A percentile compares a stretch with the other conserved stretches of the same genome.
Conservation (phyloP, 805 yeast species). For the Candida germanica region DNA sequence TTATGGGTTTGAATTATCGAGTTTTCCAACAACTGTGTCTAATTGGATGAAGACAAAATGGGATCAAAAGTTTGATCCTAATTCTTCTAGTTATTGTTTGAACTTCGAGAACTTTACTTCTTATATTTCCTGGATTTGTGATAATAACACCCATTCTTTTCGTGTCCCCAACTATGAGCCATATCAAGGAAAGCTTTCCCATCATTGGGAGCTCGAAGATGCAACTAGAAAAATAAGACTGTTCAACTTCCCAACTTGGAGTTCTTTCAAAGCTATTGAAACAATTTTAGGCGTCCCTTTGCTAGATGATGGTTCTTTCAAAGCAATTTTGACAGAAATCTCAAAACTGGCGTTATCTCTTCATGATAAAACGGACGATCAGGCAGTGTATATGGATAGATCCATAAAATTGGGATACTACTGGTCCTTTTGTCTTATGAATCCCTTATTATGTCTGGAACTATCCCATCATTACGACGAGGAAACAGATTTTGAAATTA, state of each 20-base stretch:
- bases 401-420: too few species aligned
- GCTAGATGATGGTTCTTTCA: neutral
- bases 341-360: too few species aligned
- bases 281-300: neutral
- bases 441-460: too few species aligned
- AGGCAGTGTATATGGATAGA: too few species aligned
- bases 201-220: neutral
- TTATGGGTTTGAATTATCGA: constrained; percentile 25
- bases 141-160: neutral
- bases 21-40: constrained; percentile 27
- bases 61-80: constrained; percentile 19
- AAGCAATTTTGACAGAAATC: too few species aligned
- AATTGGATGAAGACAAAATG: constrained; percentile 55
- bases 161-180: too few species aligned
- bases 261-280: neutral
- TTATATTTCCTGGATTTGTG: constrained; percentile 44
- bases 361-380: too few species aligned
- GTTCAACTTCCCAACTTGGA: too few species aligned
- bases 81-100: constrained; percentile 7
- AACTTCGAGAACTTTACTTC: constrained; percentile 18
- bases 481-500: too few species aligned
- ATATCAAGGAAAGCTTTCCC: neutral
- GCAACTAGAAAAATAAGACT: neutral
- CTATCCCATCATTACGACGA: too few species aligned
- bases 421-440: too few species aligned